A percentile compares a stretch with the other conserved stretches of the same genome.
Evolutionary conservation across 2,329 filamentous ascomycete species (phyloP).

Genomic region (Epichloe sp.): DNA sequence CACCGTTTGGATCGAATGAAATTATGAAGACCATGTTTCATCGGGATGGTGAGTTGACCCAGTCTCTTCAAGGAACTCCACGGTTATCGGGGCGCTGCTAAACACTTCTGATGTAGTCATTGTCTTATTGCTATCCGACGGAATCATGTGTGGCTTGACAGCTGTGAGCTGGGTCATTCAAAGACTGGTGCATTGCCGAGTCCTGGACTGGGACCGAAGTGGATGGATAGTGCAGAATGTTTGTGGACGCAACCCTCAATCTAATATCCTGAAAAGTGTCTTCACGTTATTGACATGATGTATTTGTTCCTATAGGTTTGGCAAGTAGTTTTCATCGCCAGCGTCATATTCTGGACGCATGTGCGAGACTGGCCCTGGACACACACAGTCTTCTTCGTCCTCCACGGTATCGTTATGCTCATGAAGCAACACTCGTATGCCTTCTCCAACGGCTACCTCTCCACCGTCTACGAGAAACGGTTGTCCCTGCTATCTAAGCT

Average conservation of each 20-base stretch:
- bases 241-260: slow-evolving; percentile 10
- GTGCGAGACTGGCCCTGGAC: slow-evolving; percentile 72
- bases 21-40: slow-evolving; percentile 56
- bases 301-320: slow-evolving; percentile 34
- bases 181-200: slow-evolving; percentile 41
- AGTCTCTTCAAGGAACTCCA: too few species aligned
- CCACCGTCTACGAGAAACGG: slow-evolving; percentile 41
- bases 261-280: too few species aligned
- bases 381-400: slow-evolving; percentile 63
- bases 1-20: slow-evolving; percentile 55
- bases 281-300: background rate
- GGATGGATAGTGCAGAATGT: slow-evolving; percentile 66
- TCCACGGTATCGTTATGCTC: slow-evolving; percentile 61
- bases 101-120: slow-evolving; percentile 23
- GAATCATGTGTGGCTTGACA: slow-evolving; percentile 53
- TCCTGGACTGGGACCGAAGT: slow-evolving; percentile 50
- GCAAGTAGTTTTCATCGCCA: slow-evolving; percentile 51
- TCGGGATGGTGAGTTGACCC: slow-evolving; percentile 26
- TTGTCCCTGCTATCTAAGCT: slow-evolving; percentile 33
- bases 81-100: background rate
- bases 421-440: slow-evolving; percentile 79
- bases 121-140: slow-evolving; percentile 49
- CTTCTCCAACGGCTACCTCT: slow-evolving; percentile 67
- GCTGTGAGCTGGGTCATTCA: slow-evolving; percentile 55
- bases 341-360: slow-evolving; percentile 51